Conservation (phyloP, 163 green algal genomes). For the Coccomyxa subellipsoidea region DNA sequence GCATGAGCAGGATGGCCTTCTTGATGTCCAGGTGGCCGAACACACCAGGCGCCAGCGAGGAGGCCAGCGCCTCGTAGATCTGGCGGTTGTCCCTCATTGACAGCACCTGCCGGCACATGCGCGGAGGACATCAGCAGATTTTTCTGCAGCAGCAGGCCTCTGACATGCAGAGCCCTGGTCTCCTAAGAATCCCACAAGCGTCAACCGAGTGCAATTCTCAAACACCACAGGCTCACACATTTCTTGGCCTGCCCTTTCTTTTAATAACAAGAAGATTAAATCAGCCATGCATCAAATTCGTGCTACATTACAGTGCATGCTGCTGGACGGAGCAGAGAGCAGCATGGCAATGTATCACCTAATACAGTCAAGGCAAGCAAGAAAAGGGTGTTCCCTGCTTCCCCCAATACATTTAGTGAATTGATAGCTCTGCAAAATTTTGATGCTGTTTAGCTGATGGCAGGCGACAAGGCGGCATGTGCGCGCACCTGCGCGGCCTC, state of each 20-base stretch:
- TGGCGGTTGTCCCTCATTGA: conserved; percentile 61
- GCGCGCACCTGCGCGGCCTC: conserved; percentile 5
- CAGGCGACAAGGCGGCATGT: not conserved
- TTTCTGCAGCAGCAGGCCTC: too few species aligned
- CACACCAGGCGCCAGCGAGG: conserved; percentile 83
- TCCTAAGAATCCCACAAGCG: too few species aligned
- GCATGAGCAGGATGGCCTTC: conserved; percentile 94
- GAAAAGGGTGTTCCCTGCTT: too few species aligned
- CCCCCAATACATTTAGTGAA: too few species aligned
- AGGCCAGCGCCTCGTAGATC: conserved; percentile 78
- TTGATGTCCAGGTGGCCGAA: conserved; percentile 92
- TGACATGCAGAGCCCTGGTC: too few species aligned
- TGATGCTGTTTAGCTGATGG: conserved; percentile 3
- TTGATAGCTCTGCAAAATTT: too few species aligned
- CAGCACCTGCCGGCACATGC: conserved; percentile 57
- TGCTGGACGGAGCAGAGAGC: not conserved
- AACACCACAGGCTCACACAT: too few species aligned
- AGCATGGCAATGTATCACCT: not conserved
- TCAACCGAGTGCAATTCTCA: too few species aligned
- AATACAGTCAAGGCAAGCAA: not conserved
- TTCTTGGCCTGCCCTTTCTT: too few species aligned
- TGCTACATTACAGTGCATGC: not conserved
- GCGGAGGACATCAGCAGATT: too few species aligned
- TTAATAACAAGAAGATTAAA: too few species aligned
- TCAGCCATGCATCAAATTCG: too few species aligned